Conservation (phyloP, 805 yeast genomes). For the Candida morakotiae region DNA sequence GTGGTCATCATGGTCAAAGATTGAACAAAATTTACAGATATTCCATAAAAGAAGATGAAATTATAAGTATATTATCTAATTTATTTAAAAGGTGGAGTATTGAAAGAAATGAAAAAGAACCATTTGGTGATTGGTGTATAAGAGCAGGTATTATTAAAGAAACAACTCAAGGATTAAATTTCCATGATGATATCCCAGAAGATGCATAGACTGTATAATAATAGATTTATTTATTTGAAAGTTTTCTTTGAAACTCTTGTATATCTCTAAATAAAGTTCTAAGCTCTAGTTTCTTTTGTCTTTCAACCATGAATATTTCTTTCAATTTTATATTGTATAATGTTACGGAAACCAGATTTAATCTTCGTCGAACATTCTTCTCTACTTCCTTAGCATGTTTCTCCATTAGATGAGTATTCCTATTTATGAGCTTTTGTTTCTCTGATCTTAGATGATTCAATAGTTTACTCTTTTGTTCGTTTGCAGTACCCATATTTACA, state of each 20-base stretch:
- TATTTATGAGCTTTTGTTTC: slow-evolving; percentile 16
- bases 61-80: slow-evolving; percentile 71
- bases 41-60: slow-evolving; percentile 87
- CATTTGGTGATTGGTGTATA: slow-evolving; percentile 89
- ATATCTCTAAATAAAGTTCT: slow-evolving; percentile 25
- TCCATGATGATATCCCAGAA: slow-evolving; percentile 92
- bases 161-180: slow-evolving; percentile 84
- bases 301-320: slow-evolving; percentile 42
- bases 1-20: slow-evolving; percentile 92
- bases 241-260: slow-evolving; percentile 5
- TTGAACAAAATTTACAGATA: slow-evolving; percentile 84
- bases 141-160: slow-evolving; percentile 86
- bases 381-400: slow-evolving; percentile 24
- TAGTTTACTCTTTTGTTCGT: slow-evolving; percentile 33
- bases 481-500: slow-evolving; percentile 17
- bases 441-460: slow-evolving; percentile 24
- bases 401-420: slow-evolving; percentile 22
- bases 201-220: slow-evolving; percentile 42
- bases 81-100: slow-evolving; percentile 91
- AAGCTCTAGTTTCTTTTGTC: slow-evolving; percentile 33
- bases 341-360: slow-evolving; percentile 45
- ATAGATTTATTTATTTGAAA: slow-evolving; percentile 2
- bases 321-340: slow-evolving; percentile 46
- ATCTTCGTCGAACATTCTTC: slow-evolving; percentile 35
- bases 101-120: slow-evolving; percentile 89